Evolutionary conservation across 164 flowering plant species (phyloP).

Genomic region (Umbilicus rupestris): DNA sequence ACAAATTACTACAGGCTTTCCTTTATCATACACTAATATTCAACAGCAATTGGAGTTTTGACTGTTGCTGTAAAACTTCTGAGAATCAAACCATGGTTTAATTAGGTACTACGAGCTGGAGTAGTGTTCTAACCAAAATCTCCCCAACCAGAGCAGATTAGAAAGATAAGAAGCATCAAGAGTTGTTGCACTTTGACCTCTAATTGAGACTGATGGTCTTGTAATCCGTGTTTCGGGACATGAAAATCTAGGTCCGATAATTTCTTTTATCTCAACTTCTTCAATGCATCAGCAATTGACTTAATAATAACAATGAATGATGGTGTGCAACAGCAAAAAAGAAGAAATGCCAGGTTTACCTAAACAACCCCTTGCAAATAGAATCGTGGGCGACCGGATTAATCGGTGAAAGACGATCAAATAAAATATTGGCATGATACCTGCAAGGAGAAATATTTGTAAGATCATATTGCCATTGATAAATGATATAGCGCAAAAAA

Average conservation of each 20-base stretch:
- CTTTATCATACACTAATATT: neutral
- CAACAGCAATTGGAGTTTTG: neutral
- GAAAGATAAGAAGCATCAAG: no score
- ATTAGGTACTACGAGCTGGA: neutral
- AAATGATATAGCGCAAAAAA: neutral
- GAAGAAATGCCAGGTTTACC: no score
- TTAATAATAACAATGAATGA: no score
- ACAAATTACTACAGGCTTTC: neutral
- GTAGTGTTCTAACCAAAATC: neutral
- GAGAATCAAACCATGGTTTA: neutral
- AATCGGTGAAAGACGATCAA: slow-evolving; percentile 72
- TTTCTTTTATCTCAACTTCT: neutral
- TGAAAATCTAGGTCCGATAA: neutral
- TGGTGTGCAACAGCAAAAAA: no score
- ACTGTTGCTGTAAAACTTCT: neutral
- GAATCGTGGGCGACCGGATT: slow-evolving; percentile 79
- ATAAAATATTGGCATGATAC: slow-evolving; percentile 74
- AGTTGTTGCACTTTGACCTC: no score
- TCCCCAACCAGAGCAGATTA: neutral
- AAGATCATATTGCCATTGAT: neutral
- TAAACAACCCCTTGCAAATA: slow-evolving; percentile 74
- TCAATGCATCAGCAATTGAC: no score
- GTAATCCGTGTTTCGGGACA: neutral
- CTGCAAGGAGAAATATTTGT: slow-evolving; percentile 24
- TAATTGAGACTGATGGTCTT: neutral